Evolutionary conservation across 306 rosid species (phyloP), one percentile per base, ranked within the genome.

Genomic region (Cajanus cajan): DNA sequence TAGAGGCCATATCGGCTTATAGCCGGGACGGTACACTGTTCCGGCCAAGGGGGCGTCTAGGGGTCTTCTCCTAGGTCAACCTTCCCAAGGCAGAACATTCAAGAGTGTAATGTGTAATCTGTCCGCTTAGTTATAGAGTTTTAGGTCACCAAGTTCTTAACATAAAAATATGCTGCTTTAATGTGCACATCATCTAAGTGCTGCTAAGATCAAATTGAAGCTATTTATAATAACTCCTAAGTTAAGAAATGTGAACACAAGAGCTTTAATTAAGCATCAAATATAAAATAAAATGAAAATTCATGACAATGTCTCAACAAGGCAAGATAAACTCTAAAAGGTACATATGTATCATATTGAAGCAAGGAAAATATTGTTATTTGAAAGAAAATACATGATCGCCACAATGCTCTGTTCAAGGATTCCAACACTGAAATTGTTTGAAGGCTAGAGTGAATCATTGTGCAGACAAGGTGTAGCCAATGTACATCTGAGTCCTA

Each of bases 301-400:
- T 33, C 9, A 48, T 28, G 21, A 68, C 62, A 67, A 74, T 7
- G 52, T 57, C 61, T 64, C 52, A 58, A 22, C 55, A 67, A 55
- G 2, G 15, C 45, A 67, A 73, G 54, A 52, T 39, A 40, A 64
- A 52, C 34, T 10, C 45, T 65, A 9, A 74, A 62, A 54, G 76
- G 39, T 34, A 33, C 55, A 25, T 39, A 72, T 18, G 50, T 54
- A 54, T 73, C 41, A 64, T 13, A 65, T 18, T 6, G 69, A 64
- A 73, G 73, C 55, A 48, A 39, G 9, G 9, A 62, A 47, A 36
- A 10, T 47, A 52, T 5, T 25, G 34, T 25, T 40, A 73, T 73
- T 73, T 50, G 43, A 73, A 64, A 65, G 40, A 52, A 22, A 76
- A 76, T 13, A 73, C 16, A 9, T 51, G 62, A 79, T 79, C 7